Percentiles rank a stretch among this genome's conserved stretches.
These are phyloP conservation scores for Drechslera avenae DNA, from an alignment of 2,329 filamentous ascomycete genomes.

Conservation along the genomic window DNA sequence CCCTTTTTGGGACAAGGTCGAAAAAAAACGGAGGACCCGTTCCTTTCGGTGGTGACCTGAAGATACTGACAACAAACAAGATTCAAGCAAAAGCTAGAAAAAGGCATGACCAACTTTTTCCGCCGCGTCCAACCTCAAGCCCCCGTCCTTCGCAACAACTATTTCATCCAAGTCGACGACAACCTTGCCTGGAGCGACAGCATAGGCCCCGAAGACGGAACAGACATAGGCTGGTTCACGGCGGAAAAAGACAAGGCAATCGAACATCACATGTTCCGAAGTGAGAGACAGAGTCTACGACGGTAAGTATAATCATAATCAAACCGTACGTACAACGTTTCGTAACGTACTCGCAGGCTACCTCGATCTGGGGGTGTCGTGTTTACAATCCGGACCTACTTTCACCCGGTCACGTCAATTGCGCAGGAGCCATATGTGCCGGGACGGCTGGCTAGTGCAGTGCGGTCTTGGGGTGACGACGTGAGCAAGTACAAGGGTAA, in stretches of 20 bases:
- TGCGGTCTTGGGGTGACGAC: constrained; percentile 81
- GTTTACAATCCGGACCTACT: constrained; percentile 83
- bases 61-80: neutral
- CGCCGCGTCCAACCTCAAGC: constrained; percentile 67
- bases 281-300: constrained; percentile 73
- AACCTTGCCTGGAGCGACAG: constrained; percentile 74
- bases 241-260: constrained; percentile 76
- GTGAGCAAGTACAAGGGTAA: constrained; percentile 78
- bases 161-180: constrained; percentile 87
- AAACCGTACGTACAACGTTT: neutral
- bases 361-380: constrained; percentile 57
- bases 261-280: constrained; percentile 76
- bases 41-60: no score
- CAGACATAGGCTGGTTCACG: constrained; percentile 67
- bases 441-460: constrained; percentile 74
- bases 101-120: constrained; percentile 84
- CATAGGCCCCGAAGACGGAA: constrained; percentile 73
- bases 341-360: constrained; percentile 36
- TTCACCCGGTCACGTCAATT: constrained; percentile 73
- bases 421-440: constrained; percentile 74
- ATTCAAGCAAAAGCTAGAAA: constrained; percentile 72
- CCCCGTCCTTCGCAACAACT: constrained; percentile 74
- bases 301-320: constrained; percentile 46
- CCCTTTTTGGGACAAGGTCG: no score
- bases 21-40: neutral